Percentiles rank a stretch among this genome's conserved stretches.
These are phyloP conservation scores for Coemansia sp. DNA, from an alignment of 192 early-diverging fungal genomes.

Conservation along the genomic window DNA sequence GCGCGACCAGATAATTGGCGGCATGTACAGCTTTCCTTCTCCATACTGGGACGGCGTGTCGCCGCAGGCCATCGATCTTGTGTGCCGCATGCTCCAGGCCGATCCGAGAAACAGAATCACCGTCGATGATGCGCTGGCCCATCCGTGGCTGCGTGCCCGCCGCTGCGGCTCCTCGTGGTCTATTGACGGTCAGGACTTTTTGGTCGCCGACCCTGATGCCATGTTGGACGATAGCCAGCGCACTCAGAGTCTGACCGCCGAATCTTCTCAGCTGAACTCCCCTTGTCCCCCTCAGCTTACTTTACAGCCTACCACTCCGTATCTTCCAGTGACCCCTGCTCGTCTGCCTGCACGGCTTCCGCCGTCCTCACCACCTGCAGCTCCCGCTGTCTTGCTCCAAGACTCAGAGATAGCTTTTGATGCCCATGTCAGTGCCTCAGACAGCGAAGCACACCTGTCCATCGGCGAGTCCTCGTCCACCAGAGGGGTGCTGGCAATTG, in stretches of 20 bases:
- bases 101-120: slow-evolving; percentile 55
- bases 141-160: slow-evolving; percentile 57
- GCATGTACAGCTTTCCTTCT: slow-evolving; percentile 73
- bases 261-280: slow-evolving; percentile 32
- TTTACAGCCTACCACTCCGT: slow-evolving; percentile 17
- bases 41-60: slow-evolving; percentile 80
- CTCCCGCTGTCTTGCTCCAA: not conserved
- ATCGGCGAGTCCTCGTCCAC: not conserved
- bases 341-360: slow-evolving; percentile 9
- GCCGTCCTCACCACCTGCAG: slow-evolving; percentile 16
- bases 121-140: slow-evolving; percentile 56
- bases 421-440: slow-evolving; percentile 15
- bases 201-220: slow-evolving; percentile 40
- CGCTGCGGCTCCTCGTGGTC: slow-evolving; percentile 29
- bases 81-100: slow-evolving; percentile 53
- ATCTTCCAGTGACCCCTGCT: not conserved
- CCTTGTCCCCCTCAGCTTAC: not conserved
- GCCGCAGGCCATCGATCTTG: slow-evolving; percentile 58
- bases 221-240: slow-evolving; percentile 41
- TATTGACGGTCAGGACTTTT: slow-evolving; percentile 34
- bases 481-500: not conserved
- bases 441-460: slow-evolving; percentile 20
- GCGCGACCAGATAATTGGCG: slow-evolving; percentile 65
- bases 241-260: slow-evolving; percentile 47
- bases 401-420: slow-evolving; percentile 17